Percentiles rank a stretch among this genome's conserved stretches.
phyloP scores from a whole-genome alignment of 1,139 yeast species.

The Yamadazyma dendronema region DNA sequence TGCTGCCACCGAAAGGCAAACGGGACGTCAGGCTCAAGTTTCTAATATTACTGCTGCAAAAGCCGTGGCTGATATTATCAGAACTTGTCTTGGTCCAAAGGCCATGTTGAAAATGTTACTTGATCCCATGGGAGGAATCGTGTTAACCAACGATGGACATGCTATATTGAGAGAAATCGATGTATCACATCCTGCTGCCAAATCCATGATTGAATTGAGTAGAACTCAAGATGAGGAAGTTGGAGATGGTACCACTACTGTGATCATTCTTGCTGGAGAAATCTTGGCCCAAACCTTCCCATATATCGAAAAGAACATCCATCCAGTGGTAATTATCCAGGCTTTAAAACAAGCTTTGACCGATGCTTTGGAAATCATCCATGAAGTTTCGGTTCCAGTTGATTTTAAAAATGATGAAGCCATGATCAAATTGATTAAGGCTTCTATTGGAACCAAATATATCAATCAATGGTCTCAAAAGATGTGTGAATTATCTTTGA shows the following conservation, averaged over 20 bases:
- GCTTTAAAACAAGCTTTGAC: conserved; percentile 89
- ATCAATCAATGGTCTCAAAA: conserved; percentile 86
- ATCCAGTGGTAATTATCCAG: conserved; percentile 93
- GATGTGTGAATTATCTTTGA: conserved; percentile 87
- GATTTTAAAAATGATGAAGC: conserved; percentile 83
- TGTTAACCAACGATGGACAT: conserved; percentile 96
- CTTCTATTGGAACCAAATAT: conserved; percentile 95
- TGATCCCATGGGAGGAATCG: conserved; percentile 99
- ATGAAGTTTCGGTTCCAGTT: conserved; percentile 79
- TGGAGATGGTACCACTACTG: conserved; percentile 98
- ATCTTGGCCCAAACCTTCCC: conserved; percentile 94
- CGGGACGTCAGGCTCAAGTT: conserved; percentile 96
- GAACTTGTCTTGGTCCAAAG: conserved; percentile 99
- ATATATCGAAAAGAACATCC: conserved; percentile 89
- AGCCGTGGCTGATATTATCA: conserved; percentile 94
- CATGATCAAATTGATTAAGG: conserved; percentile 80
- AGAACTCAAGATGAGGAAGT: conserved; percentile 99
- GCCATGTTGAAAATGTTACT: conserved; percentile 98
- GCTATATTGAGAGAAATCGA: conserved; percentile 88
- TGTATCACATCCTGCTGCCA: conserved; percentile 97
- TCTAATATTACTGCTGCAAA: conserved; percentile 98
- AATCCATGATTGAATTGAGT: conserved; percentile 94
- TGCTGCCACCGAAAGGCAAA: conserved; percentile 89
- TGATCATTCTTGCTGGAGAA: conserved; percentile 93
- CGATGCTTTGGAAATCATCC: conserved; percentile 88